Evolutionary conservation across 2,329 filamentous ascomycete genomes (phyloP).

Genomic region (Penicillium griseofulvum): DNA sequence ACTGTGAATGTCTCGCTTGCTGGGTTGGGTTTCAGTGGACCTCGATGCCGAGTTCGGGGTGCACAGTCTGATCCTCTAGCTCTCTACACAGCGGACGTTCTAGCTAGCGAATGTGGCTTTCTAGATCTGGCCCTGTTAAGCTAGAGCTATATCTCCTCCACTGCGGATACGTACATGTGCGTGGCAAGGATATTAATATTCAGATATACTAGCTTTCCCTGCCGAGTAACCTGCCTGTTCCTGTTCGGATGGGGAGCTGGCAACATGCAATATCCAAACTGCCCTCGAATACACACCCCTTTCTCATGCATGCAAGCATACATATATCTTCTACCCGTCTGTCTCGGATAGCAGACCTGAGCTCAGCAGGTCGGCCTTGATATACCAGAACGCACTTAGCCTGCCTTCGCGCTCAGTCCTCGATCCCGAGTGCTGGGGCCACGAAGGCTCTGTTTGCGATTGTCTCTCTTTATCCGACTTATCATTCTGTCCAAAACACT

Average conservation of each 20-base stretch:
- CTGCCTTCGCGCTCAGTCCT: slow-evolving; percentile 14
- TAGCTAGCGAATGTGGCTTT: not conserved
- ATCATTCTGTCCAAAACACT: not conserved
- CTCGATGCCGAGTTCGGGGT: slow-evolving; percentile 1
- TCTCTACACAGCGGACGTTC: not conserved
- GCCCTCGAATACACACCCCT: not conserved
- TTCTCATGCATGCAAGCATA: slow-evolving; percentile 9
- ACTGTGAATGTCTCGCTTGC: not conserved
- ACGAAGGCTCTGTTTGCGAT: slow-evolving; percentile 8
- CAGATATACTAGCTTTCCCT: not conserved
- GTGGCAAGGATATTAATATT: not conserved
- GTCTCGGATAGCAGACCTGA: slow-evolving; percentile 25
- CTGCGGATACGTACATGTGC: not conserved
- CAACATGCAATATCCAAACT: not conserved
- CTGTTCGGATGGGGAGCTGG: not conserved
- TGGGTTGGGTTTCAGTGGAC: not conserved
- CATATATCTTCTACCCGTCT: slow-evolving; percentile 15
- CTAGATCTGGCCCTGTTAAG: not conserved
- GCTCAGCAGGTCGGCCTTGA: slow-evolving; percentile 14
- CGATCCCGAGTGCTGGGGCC: slow-evolving; percentile 3
- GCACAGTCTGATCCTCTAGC: not conserved
- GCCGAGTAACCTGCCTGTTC: no score
- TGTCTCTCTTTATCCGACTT: slow-evolving; percentile 1
- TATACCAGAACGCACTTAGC: not conserved
- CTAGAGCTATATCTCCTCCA: not conserved